Base-by-base conservation (phyloP, 176 grass and related monocot genomes). In the Eleusine indica region DNA sequence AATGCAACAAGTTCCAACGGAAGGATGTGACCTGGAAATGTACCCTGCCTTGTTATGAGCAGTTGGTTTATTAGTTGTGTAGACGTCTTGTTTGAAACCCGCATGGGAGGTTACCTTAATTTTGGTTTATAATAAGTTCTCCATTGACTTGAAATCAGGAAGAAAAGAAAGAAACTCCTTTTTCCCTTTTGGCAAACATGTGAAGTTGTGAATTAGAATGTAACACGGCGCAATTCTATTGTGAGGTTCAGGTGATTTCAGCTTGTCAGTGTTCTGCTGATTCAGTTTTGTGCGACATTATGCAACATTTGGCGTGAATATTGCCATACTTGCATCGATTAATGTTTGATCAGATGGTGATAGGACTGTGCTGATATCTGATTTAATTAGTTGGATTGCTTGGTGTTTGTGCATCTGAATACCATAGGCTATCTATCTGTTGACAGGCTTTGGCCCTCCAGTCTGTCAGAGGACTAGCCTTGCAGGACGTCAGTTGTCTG, bases 111-210 rank as follows among this genome's bases (percentile, higher is more conserved):
- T 74, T 51, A 18, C 38, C 11, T 22, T 79, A 75, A 61, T 77
- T 80, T 75, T 44, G 46, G 39, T 10, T 70, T 12, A 28, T 62
- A 87, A 89, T 89, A 90, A 90, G 67, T 83, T 38, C 62, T 54
- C 15, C 4, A 74, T 64, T 9, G n/a, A 68, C 32, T 38, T 67
- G 69, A 70, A 79, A 90, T 73, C 74, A 74, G 51, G 41, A 86
- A 68, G 74, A 52, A 22, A 30, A 16, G 28, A 5, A 0, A 22
- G 1, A 57, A 48, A 38, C 0, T 19, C 3, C 14, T 21, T 29
- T 65, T 58, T 89, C 38, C 2, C n/a, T 18, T 68, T 66, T 66
- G 15, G 62, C 6, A 0, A 12, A 19, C 35, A 15, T 72, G 68
- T 11, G 3, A 71, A 4, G 6, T 72, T 60, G 57, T 9, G 21